A percentile compares a stretch with the other conserved stretches of the same genome.
Conservation (phyloP, 768 basidiomycete species). For the Termitomyces bulborhizus region DNA sequence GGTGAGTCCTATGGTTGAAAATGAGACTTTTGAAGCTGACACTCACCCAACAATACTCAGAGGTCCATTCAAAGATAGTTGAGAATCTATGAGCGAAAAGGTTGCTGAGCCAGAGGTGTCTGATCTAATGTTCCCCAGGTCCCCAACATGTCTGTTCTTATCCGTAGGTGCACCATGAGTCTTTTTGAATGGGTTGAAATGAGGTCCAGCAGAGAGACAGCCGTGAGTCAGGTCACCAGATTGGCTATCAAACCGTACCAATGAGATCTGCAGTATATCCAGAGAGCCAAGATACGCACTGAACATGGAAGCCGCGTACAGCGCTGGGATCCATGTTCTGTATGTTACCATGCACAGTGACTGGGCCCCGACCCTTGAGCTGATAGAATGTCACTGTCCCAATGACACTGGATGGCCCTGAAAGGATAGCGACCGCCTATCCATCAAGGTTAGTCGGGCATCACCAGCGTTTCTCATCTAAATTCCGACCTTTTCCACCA, state of each 20-base stretch:
- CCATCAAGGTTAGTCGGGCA: background rate
- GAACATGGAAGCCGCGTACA: constrained; percentile 73
- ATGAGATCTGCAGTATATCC: background rate
- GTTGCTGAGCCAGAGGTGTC: constrained; percentile 51
- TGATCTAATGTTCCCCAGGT: constrained; percentile 67
- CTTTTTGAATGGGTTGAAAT: constrained; percentile 68
- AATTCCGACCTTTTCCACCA: constrained; percentile 17
- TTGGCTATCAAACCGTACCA: constrained; percentile 17
- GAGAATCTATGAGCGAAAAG: constrained; percentile 51
- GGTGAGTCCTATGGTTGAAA: background rate
- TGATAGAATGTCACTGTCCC: constrained; percentile 70
- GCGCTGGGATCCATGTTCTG: constrained; percentile 52
- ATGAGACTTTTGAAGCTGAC: background rate
- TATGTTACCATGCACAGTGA: constrained; percentile 59
- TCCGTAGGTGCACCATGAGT: constrained; percentile 62
- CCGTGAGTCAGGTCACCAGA: constrained; percentile 63
- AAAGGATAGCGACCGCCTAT: constrained; percentile 46
- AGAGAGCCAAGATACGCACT: constrained; percentile 39
- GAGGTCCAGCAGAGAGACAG: constrained; percentile 62
- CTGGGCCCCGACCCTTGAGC: constrained; percentile 37
- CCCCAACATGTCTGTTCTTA: constrained; percentile 60
- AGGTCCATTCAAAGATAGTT: constrained; percentile 64
- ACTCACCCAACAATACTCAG: constrained; percentile 64
- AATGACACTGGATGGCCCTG: constrained; percentile 50
- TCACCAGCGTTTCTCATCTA: background rate